A percentile compares a stretch with the other conserved stretches of the same genome.
phyloP scores from a whole-genome alignment of 305 asterid species.

The Solanum hybrid region DNA sequence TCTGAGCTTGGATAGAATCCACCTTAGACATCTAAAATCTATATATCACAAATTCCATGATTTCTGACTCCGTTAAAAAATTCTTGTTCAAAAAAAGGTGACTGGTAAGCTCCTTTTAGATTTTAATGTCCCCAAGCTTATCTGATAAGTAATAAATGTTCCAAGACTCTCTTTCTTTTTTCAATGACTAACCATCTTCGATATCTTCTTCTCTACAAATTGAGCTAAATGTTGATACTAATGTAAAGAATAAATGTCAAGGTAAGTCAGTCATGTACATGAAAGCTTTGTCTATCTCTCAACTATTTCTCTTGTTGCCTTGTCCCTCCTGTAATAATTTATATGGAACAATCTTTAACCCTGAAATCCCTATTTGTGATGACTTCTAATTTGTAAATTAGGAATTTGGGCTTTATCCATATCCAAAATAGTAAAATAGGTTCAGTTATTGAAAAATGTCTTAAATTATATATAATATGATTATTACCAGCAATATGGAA shows the following conservation, averaged over 20 bases:
- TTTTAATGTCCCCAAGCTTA: not conserved
- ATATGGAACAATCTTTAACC: not conserved
- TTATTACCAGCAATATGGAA: too few species aligned
- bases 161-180: not conserved
- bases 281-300: not conserved
- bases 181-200: not conserved
- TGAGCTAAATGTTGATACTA: not conserved
- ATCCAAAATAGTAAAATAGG: too few species aligned
- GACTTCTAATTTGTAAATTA: not conserved
- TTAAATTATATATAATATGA: too few species aligned
- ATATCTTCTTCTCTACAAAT: not conserved
- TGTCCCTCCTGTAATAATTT: not conserved
- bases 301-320: not conserved
- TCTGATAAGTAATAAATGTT: not conserved
- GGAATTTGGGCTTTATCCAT: not conserved
- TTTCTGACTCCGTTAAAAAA: not conserved
- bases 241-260: not conserved
- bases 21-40: not conserved
- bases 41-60: not conserved
- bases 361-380: not conserved
- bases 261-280: not conserved
- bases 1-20: not conserved
- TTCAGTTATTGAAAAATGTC: too few species aligned
- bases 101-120: not conserved
- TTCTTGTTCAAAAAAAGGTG: not conserved